Evolutionary conservation across 140 eudicot genomes (phyloP).

Genomic region (Oenanthe javanica): DNA sequence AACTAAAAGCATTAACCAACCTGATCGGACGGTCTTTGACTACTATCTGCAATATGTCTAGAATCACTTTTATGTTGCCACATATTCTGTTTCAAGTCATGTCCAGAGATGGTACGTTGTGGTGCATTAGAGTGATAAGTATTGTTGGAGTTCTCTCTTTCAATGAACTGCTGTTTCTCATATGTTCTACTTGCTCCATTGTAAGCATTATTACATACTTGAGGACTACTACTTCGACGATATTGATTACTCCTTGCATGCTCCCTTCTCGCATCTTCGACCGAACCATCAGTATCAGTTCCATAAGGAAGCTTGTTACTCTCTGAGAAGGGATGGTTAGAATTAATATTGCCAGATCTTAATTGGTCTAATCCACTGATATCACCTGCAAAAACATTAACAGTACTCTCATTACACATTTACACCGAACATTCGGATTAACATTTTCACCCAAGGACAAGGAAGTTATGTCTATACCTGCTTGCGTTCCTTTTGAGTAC

Average conservation of each 20-base stretch:
- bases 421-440: neutral
- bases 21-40: slow-evolving; percentile 29
- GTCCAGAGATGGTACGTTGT: slow-evolving; percentile 18
- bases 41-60: slow-evolving; percentile 12
- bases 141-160: slow-evolving; percentile 20
- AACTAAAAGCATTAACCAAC: slow-evolving; percentile 26
- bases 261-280: slow-evolving; percentile 11
- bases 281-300: slow-evolving; percentile 10
- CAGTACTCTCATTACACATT: neutral
- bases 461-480: slow-evolving; percentile 15
- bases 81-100: slow-evolving; percentile 24
- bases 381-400: slow-evolving; percentile 11
- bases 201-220: slow-evolving; percentile 1
- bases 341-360: slow-evolving; percentile 5
- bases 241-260: slow-evolving; percentile 10
- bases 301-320: neutral
- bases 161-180: slow-evolving; percentile 18
- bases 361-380: neutral
- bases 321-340: neutral
- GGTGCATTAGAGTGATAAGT: slow-evolving; percentile 21
- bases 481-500: slow-evolving; percentile 2
- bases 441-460: neutral
- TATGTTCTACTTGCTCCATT: slow-evolving; percentile 8
- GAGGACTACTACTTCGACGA: slow-evolving; percentile 14
- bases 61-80: slow-evolving; percentile 27